Evolutionary conservation across 2,329 filamentous ascomycete genomes (phyloP), one percentile per base, ranked within the genome.

Genomic region (Gyromitra esculenta): DNA sequence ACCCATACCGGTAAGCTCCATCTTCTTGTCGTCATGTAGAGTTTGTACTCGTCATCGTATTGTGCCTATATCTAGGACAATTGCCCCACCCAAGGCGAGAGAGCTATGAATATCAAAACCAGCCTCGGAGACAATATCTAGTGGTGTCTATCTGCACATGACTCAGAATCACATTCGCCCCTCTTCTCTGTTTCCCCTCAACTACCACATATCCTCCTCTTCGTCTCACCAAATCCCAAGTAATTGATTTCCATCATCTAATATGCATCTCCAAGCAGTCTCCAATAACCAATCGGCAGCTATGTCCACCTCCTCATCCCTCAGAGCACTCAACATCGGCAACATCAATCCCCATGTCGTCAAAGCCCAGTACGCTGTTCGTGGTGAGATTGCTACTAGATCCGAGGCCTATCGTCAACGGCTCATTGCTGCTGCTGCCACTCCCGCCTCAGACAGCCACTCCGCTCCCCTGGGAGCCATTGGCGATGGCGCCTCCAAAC

Each of bases 341-440:
- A 97, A 96, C 86, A 97, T 99, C 87, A 99, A 98, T 86, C 92
- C 90, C 64, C 89, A 96, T 84, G 89, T 98, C 80, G 90, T 91
- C 83, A 89, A 90, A 78, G 96, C 96, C 82, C 91, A 97, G 86
- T 99, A 99, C 86, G 96, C 96, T 80, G 96, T 99, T 73, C 93
- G 96, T 81, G 96, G 96, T 82, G 96, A 98, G 85, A 89, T 99
- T 79, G 95, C 96, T 74, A 91, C 96, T 83, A 93, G 92, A 85
- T 96, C 94, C 13, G 96, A 99, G 86, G 89, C 93, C 84, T 97
- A 95, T 86, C 91, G 95, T 77, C 75, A 79, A 56, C 71, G 77
- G 9, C 77, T 81, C 13, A 48, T 60, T 45, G 48, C 48, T 43
- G 25, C 59, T 39, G 54, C 13, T 25, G n/a, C 43, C 6, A 21